Evolutionary conservation across 352 stramenopile genomes (phyloP).

Genomic region (Thraustochytrium sp.): DNA sequence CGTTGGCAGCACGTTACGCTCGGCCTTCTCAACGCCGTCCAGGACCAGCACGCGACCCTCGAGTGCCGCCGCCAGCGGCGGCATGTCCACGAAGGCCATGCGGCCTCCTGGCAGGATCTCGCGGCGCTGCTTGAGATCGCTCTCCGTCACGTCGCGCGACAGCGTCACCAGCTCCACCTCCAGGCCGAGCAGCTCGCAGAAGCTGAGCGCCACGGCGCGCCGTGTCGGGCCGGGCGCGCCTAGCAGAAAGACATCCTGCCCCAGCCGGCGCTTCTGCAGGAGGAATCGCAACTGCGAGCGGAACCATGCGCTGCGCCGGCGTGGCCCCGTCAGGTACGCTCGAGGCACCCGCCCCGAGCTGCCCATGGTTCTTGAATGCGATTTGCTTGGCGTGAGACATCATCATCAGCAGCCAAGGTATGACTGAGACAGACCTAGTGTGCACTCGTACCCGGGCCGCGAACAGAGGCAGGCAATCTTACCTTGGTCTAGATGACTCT

Average conservation of each 20-base stretch:
- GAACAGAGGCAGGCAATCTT: no score
- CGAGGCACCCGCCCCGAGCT: not conserved
- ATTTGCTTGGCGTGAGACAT: not conserved
- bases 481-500: no score
- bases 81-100: constrained; percentile 78
- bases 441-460: no score
- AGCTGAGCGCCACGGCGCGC: constrained; percentile 67
- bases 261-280: constrained; percentile 42
- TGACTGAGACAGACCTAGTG: no score
- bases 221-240: constrained; percentile 66
- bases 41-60: constrained; percentile 85
- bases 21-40: constrained; percentile 88
- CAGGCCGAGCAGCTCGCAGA: constrained; percentile 63
- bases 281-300: not conserved
- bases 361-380: not conserved
- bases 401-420: no score
- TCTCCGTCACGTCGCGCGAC: constrained; percentile 84
- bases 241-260: constrained; percentile 72
- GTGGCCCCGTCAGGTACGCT: not conserved
- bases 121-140: constrained; percentile 71
- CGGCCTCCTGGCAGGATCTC: constrained; percentile 51
- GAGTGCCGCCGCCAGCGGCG: constrained; percentile 82
- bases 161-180: constrained; percentile 73
- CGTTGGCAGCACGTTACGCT: constrained; percentile 90
- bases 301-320: not conserved